Base-by-base conservation (phyloP, 2,329 filamentous ascomycete genomes). In the Colletotrichum lupini region DNA sequence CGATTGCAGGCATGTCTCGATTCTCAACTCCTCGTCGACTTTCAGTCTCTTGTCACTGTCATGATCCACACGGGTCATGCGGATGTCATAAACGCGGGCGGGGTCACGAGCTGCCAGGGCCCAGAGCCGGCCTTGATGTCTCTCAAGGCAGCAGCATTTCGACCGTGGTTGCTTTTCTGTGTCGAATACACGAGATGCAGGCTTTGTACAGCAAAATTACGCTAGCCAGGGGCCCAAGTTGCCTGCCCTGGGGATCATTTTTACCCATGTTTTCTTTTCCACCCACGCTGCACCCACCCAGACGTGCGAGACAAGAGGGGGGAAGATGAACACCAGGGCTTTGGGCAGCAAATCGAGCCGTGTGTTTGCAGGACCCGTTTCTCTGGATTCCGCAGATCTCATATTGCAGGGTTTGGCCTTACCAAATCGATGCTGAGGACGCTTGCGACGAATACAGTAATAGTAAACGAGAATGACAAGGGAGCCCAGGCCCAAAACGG, bases 351-450 rank as follows among this genome's bases (percentile, higher is more conserved):
- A 67, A 74, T 67, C 59, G 56, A 61, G 58, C 22, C 30, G 66
- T 53, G 37, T 42, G 7, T 42, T 19, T 19, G 59, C 61, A 56
- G 70, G 61, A 61, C 42, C 66, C 70, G 60, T 58, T 73, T 73
- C 70, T 67, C 66, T 73, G 73, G 65, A 67, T 73, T 75, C 70
- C 70, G 73, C 60, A 69, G 73, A 74, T 75, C 73, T 73, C 73
- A 73, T 57, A 59, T 64, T 66, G 69, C 70, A 67, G 68, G 60
- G 61, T 22, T 58, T 69, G 68, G 63, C 46, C 63, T 35, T 35
- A 28, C 49, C 53, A 46, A 56, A 61, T 52, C 22, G 58, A 67
- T 56, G 61, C 5, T 35, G n/a, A 28, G 12, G 16, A 42, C 70
- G 57, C 73, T 73, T 73, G 70, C 24, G 52, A 52, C 67, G 32